These are phyloP conservation scores for Thecaphora thlaspeos DNA, from an alignment of 1,284 basidiomycete genomes.

Conservation along the genomic window DNA sequence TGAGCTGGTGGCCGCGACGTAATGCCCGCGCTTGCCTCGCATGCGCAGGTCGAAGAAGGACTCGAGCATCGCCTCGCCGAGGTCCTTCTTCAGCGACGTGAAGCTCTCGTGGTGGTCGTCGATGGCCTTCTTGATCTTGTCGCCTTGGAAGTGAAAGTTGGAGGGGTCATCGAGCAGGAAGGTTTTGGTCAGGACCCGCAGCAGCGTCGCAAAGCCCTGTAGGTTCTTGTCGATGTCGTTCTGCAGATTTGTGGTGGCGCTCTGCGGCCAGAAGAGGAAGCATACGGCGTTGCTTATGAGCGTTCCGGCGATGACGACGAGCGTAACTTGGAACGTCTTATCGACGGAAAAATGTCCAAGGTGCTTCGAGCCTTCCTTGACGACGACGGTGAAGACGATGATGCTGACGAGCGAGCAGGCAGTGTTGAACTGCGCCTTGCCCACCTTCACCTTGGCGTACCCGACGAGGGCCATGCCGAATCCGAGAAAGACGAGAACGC, in stretches of 20 bases:
- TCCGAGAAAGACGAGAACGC: constrained; percentile 69
- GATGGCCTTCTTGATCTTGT: constrained; percentile 47
- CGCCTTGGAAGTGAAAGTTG: constrained; percentile 44
- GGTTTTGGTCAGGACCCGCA: constrained; percentile 50
- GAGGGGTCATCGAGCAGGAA: constrained; percentile 50
- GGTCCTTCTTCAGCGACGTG: constrained; percentile 49
- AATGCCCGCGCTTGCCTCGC: constrained; percentile 34
- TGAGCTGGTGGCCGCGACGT: constrained; percentile 41
- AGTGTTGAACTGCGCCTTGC: constrained; percentile 85
- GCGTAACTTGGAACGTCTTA: constrained; percentile 57
- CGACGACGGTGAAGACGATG: constrained; percentile 61
- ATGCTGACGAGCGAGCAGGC: constrained; percentile 62
- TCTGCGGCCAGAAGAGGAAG: constrained; percentile 76
- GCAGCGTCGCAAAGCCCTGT: constrained; percentile 45
- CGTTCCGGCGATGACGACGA: constrained; percentile 76
- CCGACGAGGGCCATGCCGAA: constrained; percentile 77
- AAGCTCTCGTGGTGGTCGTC: constrained; percentile 52
- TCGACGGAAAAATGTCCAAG: constrained; percentile 59
- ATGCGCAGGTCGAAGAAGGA: constrained; percentile 43
- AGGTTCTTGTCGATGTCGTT: constrained; percentile 44
- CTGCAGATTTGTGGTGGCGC: constrained; percentile 79
- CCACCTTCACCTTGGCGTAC: constrained; percentile 86
- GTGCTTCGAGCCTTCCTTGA: constrained; percentile 82
- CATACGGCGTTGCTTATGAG: constrained; percentile 79
- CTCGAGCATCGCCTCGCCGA: constrained; percentile 49